Conservation (phyloP, 768 basidiomycete species). For the Nidularia pulvinata region DNA sequence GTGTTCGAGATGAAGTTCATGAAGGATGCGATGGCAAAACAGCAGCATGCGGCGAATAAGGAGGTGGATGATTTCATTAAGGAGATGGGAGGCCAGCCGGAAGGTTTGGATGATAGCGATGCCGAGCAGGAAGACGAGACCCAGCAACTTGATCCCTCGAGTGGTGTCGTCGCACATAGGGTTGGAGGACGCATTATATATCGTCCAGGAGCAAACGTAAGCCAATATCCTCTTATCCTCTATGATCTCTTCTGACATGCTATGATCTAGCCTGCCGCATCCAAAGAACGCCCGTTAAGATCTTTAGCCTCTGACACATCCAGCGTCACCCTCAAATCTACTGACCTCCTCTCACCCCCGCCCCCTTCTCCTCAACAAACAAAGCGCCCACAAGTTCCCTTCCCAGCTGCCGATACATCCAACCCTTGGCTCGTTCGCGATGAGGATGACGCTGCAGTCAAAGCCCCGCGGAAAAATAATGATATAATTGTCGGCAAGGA, state of each 20-base stretch:
- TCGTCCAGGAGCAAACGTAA: conserved; percentile 47
- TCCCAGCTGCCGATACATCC: conserved; percentile 14
- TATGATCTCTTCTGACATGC: too few relatives aligned
- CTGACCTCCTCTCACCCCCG: conserved; percentile 42
- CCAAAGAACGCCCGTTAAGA: conserved; percentile 10
- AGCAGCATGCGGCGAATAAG: conserved; percentile 52
- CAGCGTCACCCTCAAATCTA: conserved; percentile 67
- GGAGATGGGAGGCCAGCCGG: conserved; percentile 53
- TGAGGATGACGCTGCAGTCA: conserved; percentile 26
- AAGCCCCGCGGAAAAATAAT: conserved; percentile 69
- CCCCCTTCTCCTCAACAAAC: conserved; percentile 21
- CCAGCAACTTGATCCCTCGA: conserved; percentile 17
- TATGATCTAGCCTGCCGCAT: too few relatives aligned
- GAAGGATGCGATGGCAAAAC: conserved; percentile 84
- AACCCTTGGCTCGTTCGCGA: conserved; percentile 84
- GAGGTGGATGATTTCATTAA: conserved; percentile 72
- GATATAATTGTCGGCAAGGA: conserved; percentile 70
- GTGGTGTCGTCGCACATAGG: conserved; percentile 48
- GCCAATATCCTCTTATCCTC: conserved; percentile 3
- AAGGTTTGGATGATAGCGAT: conserved; percentile 22
- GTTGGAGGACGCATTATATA: conserved; percentile 68
- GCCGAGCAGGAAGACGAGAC: conserved; percentile 15
- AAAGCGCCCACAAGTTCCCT: conserved; percentile 7
- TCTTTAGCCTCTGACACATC: conserved; percentile 55
- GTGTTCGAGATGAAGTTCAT: conserved; percentile 99